These are phyloP conservation scores for Aspergillus wentii DNA, from an alignment of 495 filamentous ascomycete species.

Conservation along the genomic window DNA sequence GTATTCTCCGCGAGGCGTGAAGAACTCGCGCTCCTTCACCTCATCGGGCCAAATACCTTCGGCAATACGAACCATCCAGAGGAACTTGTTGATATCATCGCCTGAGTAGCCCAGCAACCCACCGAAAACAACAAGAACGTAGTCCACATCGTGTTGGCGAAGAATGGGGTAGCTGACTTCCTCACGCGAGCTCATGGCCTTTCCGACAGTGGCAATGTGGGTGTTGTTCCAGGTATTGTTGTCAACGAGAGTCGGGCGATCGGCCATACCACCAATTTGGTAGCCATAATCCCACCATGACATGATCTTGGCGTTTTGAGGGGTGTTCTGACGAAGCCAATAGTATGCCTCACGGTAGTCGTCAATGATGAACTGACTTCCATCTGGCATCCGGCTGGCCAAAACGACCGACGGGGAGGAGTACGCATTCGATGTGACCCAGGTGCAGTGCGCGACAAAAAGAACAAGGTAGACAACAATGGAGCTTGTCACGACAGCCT, in stretches of 20 bases:
- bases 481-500: conserved; percentile 63
- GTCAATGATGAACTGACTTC: conserved; percentile 97
- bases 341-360: conserved; percentile 99
- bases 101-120: conserved; percentile 97
- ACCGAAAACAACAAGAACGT: conserved; percentile 95
- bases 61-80: conserved; percentile 99
- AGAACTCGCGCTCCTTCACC: conserved; percentile 95
- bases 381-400: conserved; percentile 87
- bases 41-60: conserved; percentile 99
- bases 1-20: conserved; percentile 94
- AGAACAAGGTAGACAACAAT: conserved; percentile 78
- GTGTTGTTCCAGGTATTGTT: conserved; percentile 99
- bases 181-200: conserved; percentile 96
- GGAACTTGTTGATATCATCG: conserved; percentile 99
- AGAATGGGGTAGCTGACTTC: conserved; percentile 99
- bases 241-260: conserved; percentile 94
- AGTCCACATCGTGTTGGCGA: conserved; percentile 97
- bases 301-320: conserved; percentile 96
- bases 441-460: conserved; percentile 97
- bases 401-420: conserved; percentile 97
- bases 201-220: conserved; percentile 98
- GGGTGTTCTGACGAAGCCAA: conserved; percentile 97
- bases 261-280: conserved; percentile 99
- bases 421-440: conserved; percentile 99
- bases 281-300: conserved; percentile 99